Evolutionary conservation across 352 stramenopile genomes (phyloP).

Genomic region (Globisporangium megalacanthum): DNA sequence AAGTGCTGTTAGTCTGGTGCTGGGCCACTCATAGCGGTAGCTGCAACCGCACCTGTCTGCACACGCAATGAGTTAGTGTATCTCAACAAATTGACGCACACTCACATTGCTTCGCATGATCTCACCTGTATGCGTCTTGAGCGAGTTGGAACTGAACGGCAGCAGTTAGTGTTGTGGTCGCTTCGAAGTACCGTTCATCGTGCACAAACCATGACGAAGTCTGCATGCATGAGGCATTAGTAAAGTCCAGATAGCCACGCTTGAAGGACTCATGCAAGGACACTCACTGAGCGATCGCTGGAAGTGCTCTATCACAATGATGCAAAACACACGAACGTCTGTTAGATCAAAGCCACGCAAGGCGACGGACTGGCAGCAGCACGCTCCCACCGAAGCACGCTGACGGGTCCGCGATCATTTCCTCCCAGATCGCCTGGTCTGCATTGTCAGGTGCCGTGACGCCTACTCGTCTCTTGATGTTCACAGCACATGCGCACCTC

Average conservation of each 20-base stretch:
- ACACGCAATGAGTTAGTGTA: constrained; percentile 6
- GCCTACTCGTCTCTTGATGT: not conserved
- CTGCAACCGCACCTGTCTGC: constrained; percentile 40
- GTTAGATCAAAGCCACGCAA: not conserved
- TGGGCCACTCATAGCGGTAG: not conserved
- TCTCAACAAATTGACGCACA: too few relatives aligned
- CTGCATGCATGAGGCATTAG: constrained; percentile 18
- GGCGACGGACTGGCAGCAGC: not conserved
- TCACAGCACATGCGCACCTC: not conserved
- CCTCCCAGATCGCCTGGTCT: constrained; percentile 77
- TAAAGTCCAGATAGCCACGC: not conserved
- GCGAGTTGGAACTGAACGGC: constrained; percentile 70
- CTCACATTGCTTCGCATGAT: not conserved
- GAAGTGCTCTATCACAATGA: constrained; percentile 45
- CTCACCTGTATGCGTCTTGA: constrained; percentile 75
- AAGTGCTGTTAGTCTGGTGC: not conserved
- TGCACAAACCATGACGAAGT: constrained; percentile 66
- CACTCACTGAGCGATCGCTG: constrained; percentile 58
- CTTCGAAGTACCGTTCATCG: not conserved
- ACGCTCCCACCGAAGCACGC: constrained; percentile 58
- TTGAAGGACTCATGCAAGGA: not conserved
- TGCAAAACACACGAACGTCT: not conserved
- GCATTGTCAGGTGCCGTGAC: not conserved
- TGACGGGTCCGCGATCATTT: constrained; percentile 83
- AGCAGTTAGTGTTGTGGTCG: not conserved